phyloP scores from a whole-genome alignment of 2,329 filamentous ascomycete genomes.

The Penicillium occitanis region DNA sequence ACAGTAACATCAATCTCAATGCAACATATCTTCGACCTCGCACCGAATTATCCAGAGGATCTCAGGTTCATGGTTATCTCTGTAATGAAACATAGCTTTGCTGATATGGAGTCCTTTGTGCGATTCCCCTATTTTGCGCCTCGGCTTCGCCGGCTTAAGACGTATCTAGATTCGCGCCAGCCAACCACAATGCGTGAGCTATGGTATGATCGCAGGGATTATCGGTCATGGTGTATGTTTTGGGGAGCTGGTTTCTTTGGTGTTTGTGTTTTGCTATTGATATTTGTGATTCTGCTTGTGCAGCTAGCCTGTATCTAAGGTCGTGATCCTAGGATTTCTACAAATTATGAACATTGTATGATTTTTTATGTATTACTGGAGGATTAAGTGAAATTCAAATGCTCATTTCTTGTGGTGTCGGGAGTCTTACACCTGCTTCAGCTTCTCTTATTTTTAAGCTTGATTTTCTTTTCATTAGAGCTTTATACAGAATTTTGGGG shows the following conservation, averaged over 20 bases:
- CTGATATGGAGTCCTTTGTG: conserved; percentile 13
- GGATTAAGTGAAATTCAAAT: not conserved
- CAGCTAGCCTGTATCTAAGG: conserved; percentile 2
- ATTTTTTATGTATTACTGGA: no score
- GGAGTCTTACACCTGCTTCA: not conserved
- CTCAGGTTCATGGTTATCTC: conserved; percentile 15
- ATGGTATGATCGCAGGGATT: conserved; percentile 19
- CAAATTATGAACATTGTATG: not conserved
- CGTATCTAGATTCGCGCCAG: conserved; percentile 18
- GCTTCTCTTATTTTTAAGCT: not conserved
- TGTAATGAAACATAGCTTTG: conserved; percentile 6
- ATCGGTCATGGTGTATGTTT: conserved; percentile 18
- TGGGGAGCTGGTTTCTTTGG: conserved; percentile 7
- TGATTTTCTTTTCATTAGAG: not conserved
- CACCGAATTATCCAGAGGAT: conserved; percentile 18
- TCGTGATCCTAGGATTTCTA: not conserved
- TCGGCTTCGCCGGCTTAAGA: conserved; percentile 14
- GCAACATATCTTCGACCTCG: conserved; percentile 2
- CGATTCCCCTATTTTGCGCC: conserved; percentile 16
- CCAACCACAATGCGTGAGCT: conserved; percentile 10
- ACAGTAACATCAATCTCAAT: conserved; percentile 14
- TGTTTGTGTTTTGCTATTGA: conserved; percentile 2
- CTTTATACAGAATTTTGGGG: not conserved
- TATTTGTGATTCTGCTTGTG: conserved; percentile 7
- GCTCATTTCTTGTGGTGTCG: not conserved